Evolutionary conservation across 192 early-diverging fungal species (phyloP).

Genomic region (Phlyctochytrium planicorne): DNA sequence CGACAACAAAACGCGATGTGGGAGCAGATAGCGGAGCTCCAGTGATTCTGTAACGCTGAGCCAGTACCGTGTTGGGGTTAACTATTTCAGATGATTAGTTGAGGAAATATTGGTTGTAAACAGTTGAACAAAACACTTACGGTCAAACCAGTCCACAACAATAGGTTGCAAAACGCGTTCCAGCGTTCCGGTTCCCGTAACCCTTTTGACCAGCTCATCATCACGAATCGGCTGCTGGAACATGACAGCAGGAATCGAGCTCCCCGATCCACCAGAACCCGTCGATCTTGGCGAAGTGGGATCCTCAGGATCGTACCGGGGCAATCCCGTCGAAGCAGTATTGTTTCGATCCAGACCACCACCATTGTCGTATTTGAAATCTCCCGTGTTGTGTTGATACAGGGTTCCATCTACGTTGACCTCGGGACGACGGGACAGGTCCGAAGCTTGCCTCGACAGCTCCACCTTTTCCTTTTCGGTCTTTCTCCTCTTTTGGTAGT

Average conservation of each 20-base stretch:
- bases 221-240: background rate
- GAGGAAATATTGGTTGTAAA: no score
- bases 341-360: no score
- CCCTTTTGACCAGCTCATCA: background rate
- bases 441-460: background rate
- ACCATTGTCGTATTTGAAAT: background rate
- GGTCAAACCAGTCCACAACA: background rate
- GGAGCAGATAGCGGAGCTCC: background rate
- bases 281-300: background rate
- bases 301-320: no score
- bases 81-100: no score
- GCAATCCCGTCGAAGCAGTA: no score
- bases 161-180: background rate
- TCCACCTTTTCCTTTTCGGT: background rate
- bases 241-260: no score
- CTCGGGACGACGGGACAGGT: background rate
- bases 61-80: background rate
- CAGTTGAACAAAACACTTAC: constrained; percentile 2
- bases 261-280: no score
- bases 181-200: background rate
- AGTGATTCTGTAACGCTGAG: background rate
- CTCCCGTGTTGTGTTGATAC: background rate
- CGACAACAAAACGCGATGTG: background rate
- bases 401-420: background rate
- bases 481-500: background rate